Conservation (phyloP, 176 grass and related monocot genomes). For the Aegilops speltoides region DNA sequence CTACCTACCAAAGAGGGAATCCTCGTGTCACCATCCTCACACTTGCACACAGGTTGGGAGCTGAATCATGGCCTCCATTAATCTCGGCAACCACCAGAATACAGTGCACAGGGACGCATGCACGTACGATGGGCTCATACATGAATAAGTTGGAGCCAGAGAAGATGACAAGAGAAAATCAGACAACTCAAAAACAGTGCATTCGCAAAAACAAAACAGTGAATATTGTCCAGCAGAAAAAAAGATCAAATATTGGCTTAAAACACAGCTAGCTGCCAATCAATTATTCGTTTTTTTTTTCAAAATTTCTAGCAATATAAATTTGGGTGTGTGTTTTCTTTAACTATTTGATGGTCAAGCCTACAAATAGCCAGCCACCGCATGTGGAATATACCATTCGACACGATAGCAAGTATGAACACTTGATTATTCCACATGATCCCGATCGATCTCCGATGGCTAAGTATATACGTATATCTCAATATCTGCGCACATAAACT, state of each 20-base stretch:
- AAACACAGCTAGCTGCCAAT: too few relatives aligned
- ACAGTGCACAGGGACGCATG: background rate
- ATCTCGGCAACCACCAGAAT: conserved; percentile 11
- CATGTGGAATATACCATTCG: background rate
- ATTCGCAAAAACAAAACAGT: too few relatives aligned
- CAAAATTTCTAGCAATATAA: too few relatives aligned
- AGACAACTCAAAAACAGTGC: too few relatives aligned
- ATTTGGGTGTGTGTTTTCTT: too few relatives aligned
- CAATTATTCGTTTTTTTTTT: too few relatives aligned
- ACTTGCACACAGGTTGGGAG: background rate
- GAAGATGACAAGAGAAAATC: too few relatives aligned
- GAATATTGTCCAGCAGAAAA: too few relatives aligned
- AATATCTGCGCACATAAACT: too few relatives aligned
- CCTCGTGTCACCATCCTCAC: conserved; percentile 17
- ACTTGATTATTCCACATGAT: conserved; percentile 1
- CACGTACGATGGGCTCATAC: background rate
- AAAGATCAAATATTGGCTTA: too few relatives aligned
- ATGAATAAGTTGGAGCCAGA: background rate
- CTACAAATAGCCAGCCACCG: background rate
- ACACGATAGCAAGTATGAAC: background rate
- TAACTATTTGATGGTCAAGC: background rate
- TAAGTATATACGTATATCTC: background rate
- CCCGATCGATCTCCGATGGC: background rate
- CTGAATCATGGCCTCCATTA: conserved; percentile 21
- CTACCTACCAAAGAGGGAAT: conserved; percentile 21